Percentiles rank a stretch among this genome's conserved stretches.
These are phyloP conservation scores for Funneliformis mosseae DNA, from an alignment of 192 early-diverging fungal species.

Conservation along the genomic window DNA sequence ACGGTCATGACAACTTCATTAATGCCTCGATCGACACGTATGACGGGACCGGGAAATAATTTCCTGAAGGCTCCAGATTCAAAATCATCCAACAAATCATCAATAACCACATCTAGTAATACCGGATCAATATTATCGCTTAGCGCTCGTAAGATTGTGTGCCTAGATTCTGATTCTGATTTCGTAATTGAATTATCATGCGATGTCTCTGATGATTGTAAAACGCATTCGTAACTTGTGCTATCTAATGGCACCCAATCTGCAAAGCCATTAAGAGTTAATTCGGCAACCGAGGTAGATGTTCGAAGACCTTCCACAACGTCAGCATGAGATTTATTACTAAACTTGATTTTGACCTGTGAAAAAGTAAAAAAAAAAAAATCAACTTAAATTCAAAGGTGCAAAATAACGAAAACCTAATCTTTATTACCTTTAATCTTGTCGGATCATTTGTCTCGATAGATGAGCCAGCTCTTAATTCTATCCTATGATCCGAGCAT, in stretches of 20 bases:
- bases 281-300: neutral
- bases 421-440: conserved; percentile 11
- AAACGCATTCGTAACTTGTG: conserved; percentile 17
- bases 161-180: neutral
- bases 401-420: neutral
- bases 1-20: neutral
- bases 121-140: conserved; percentile 6
- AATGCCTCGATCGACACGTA: neutral
- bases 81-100: conserved; percentile 6
- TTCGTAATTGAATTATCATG: neutral
- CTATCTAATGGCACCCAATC: conserved; percentile 23
- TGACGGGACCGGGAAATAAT: conserved; percentile 12
- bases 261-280: conserved; percentile 10
- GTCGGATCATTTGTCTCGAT: neutral
- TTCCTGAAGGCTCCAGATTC: conserved; percentile 5
- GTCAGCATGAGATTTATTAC: neutral
- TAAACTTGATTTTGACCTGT: conserved; percentile 26
- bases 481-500: conserved; percentile 2
- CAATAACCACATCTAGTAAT: conserved; percentile 1
- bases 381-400: neutral
- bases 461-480: neutral
- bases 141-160: neutral
- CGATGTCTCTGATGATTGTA: neutral
- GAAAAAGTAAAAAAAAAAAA: neutral
- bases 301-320: neutral